Base-by-base conservation (phyloP, 2,329 filamentous ascomycete genomes). In the Periglandula ipomoeae region DNA sequence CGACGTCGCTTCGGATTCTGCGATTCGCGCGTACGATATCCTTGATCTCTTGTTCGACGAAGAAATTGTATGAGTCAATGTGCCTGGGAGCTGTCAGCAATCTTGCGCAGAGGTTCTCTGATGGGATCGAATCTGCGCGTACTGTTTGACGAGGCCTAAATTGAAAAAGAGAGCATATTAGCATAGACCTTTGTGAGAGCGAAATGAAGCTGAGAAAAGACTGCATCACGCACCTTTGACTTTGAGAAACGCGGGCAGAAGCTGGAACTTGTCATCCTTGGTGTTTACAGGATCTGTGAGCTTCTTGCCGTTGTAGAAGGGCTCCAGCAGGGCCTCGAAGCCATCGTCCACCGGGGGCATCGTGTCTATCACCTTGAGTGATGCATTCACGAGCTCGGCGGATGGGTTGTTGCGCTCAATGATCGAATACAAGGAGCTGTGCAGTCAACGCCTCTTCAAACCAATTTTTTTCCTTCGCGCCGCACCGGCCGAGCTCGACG, bases 31-130 rank as follows among this genome's bases (percentile, higher is more conserved):
- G 84, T 56, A 98, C 85, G 58, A 98, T 98, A 60, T 96, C 90
- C 70, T 95, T 95, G 65, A 98, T 83, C 64, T 97, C 90, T 49
- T 94, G 86, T 58, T 98, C 89, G 56, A 96, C 86, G 59, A 98
- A 97, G 70, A 93, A 95, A 70, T 98, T 96, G 76, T 94, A 98
- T 22, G 93, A 97, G 71, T 98, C 94, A 62, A 95, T 91, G 66
- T 96, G 90, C 59, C 75, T 76, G 17, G 58, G 56, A 41, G 26
- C n/a, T n/a, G 52, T 50, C 20, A 51, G 48, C 34, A 30, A 15
- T 32, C 32, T 50, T 20, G 39, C 11, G 19, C 34, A 11, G 5
- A 32, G 26, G 32, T 46, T n/a, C 44, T n/a, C 17, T 32, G 5
- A 11, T 27, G 24, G 2, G 3, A 20, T 11, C 4, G 3, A 26